Base-by-base conservation (phyloP, 352 stramenopile genomes). In the Globisporangium echinulatum region DNA sequence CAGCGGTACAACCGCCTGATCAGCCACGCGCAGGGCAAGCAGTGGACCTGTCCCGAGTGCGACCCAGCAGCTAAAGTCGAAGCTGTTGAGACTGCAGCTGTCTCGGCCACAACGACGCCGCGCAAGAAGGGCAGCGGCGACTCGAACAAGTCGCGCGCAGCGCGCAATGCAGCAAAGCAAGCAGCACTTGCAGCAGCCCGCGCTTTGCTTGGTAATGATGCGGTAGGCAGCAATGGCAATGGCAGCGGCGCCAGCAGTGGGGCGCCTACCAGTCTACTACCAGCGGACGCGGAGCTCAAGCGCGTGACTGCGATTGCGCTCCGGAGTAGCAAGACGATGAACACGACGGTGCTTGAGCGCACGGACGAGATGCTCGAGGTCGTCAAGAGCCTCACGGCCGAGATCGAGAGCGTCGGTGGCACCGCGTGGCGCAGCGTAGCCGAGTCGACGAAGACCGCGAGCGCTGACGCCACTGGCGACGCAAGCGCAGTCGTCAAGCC, bases 1-100 rank as follows among this genome's bases (percentile, higher is more conserved):
- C 84, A 90, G 59, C 78, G 89, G 63, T 90, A 83, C 58, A 62
- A 70, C 37, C 92, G 92, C 56, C 52, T 90, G 13, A 79, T 85
- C 53, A 75, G 25, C 25, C 25, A 77, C 38, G 68, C 74, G 49
- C 69, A 66, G 17, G 74, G 73, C 56, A 86, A 88, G 40, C 82
- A 92, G 56, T 94, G 85, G 85, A 80, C 79, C 62, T 94, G 85
- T 59, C 81, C 79, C 0, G 85, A 94, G 40, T 94, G 85, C 53
- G 85, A 94, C 55, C 71, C 79, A 0, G 58, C 56, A 15, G 72
- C 69, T 51, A 62, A 63, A 25, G 47, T 47, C 38, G 58, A 62
- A 8, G 17, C 40, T 10, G 51, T 54, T 5, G 44, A 58, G 13
- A 61, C 56, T 39, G 68, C 66, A 59, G 19, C 60, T 61, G 1